Percentiles rank a stretch among this genome's conserved stretches.
These are phyloP conservation scores for Hansenula lynferdii DNA, from an alignment of 1,139 yeast species.

Conservation along the genomic window DNA sequence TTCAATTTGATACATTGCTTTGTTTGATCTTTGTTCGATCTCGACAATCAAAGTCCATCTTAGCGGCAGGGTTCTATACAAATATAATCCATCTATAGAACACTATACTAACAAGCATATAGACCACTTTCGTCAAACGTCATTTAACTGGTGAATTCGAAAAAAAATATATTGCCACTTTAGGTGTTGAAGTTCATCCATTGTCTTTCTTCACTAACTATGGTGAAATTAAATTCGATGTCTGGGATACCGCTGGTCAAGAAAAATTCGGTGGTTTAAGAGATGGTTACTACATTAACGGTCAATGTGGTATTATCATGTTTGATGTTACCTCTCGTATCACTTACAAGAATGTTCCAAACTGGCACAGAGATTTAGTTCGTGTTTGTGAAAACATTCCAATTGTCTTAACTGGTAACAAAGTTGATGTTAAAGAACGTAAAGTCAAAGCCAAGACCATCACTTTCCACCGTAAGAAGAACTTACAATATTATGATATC, in stretches of 20 bases:
- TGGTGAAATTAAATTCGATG: slow-evolving; percentile 98
- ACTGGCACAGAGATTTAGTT: slow-evolving; percentile 99
- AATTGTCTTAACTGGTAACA: slow-evolving; percentile 98
- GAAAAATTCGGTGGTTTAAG: slow-evolving; percentile 99
- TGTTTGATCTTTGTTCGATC: too few relatives aligned
- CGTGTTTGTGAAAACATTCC: slow-evolving; percentile 99
- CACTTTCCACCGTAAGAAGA: slow-evolving; percentile 99
- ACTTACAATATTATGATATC: slow-evolving; percentile 98
- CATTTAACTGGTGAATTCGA: slow-evolving; percentile 99
- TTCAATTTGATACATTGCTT: too few relatives aligned
- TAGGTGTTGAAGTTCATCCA: slow-evolving; percentile 99
- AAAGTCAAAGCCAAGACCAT: slow-evolving; percentile 99
- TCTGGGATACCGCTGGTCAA: slow-evolving; percentile 99
- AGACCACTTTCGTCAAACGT: slow-evolving; percentile 99
- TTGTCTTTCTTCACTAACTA: slow-evolving; percentile 97
- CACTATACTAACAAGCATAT: slow-evolving; percentile 4
- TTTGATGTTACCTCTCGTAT: slow-evolving; percentile 99
- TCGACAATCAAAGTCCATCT: too few relatives aligned
- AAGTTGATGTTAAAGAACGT: slow-evolving; percentile 99
- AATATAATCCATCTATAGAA: too few relatives aligned
- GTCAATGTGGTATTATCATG: slow-evolving; percentile 99
- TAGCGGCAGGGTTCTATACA: too few relatives aligned
- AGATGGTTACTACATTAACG: slow-evolving; percentile 99
- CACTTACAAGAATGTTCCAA: slow-evolving; percentile 99
- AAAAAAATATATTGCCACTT: slow-evolving; percentile 97